Percentiles rank a stretch among this genome's conserved stretches.
Conservation (phyloP, 2,329 filamentous ascomycete genomes). For the Neofusicoccum ribis region DNA sequence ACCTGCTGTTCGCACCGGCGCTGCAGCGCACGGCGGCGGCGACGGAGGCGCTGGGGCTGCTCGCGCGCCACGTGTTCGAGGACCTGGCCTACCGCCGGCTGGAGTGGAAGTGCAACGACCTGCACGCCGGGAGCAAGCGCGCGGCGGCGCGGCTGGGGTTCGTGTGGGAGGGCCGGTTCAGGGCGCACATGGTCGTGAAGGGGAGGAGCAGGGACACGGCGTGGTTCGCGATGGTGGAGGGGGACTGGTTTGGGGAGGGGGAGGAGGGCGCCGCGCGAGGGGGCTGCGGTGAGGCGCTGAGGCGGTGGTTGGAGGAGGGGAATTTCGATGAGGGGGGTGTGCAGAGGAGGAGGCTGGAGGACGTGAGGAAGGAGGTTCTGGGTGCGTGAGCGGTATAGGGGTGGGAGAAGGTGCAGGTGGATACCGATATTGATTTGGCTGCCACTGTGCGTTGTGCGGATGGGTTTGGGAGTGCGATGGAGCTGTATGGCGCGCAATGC, state of each 20-base stretch:
- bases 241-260: constrained; percentile 54
- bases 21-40: constrained; percentile 57
- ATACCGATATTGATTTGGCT: too few relatives aligned
- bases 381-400: too few relatives aligned
- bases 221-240: constrained; percentile 60
- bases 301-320: constrained; percentile 54
- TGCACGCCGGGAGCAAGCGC: constrained; percentile 55
- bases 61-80: constrained; percentile 57
- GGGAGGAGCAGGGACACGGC: constrained; percentile 59
- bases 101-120: constrained; percentile 64
- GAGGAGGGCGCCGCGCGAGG: too few relatives aligned
- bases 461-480: too few relatives aligned
- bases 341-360: constrained; percentile 51
- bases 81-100: constrained; percentile 55
- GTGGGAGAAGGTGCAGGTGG: too few relatives aligned
- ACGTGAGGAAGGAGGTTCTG: constrained; percentile 27
- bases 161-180: constrained; percentile 59
- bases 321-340: constrained; percentile 59
- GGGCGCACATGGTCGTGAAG: constrained; percentile 62
- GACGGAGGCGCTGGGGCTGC: constrained; percentile 60
- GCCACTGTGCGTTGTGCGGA: too few relatives aligned
- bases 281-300: constrained; percentile 46
- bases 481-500: too few relatives aligned
- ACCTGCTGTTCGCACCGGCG: constrained; percentile 51
- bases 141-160: constrained; percentile 62